Evolutionary conservation across 352 stramenopile species (phyloP), one percentile per base, ranked within the genome.

Genomic region (Pythium utonaiense): DNA sequence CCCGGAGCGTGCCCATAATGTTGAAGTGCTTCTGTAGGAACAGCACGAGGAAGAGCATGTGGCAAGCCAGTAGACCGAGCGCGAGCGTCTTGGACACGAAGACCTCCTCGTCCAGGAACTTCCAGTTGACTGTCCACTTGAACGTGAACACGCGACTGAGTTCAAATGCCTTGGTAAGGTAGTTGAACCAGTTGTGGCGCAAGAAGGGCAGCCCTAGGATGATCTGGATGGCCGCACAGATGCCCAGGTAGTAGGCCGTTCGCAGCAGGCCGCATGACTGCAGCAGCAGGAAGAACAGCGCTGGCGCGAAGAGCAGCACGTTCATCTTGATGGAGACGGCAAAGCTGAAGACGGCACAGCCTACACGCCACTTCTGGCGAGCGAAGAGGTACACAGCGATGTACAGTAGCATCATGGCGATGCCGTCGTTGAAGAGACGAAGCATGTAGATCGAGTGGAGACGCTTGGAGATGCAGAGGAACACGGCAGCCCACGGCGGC

Each of bases 311-410:
- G 13, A 99, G 81, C 42, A 99, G 78, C 30, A 98, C 83, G 83
- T 99, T 99, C 97, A 99, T 99, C 79, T 99, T 99, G 67, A 99
- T 91, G 31, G 91, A 98, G 9, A 99, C 95, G 17, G 94, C 95
- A 25, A 98, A 74, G 51, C 92, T 98, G 79, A 98, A 99, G 36
- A 98, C 41, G 3, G 96, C 74, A 60, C 94, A 98, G 44, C 93
- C 95, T 47, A 87, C 71, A 44, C 86, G 82, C 86, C 86, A 97
- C 40, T 86, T 78, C 61, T 90, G 85, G 38, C 82, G 75, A 33
- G 76, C 80, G 54, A 93, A 92, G 1, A 96, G 60, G 63, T 94
- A 97, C 19, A 98, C 82, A 3, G 96, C 89, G 41, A 97, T 76
- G 65, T 98, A 98, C 16, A 98, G 69, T 25, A 99, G 69, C 70